Percentiles rank a stretch among this genome's conserved stretches.
phyloP scores from a whole-genome alignment of 1,139 yeast genomes.

The Chernovozyma sophiae-reginae region DNA sequence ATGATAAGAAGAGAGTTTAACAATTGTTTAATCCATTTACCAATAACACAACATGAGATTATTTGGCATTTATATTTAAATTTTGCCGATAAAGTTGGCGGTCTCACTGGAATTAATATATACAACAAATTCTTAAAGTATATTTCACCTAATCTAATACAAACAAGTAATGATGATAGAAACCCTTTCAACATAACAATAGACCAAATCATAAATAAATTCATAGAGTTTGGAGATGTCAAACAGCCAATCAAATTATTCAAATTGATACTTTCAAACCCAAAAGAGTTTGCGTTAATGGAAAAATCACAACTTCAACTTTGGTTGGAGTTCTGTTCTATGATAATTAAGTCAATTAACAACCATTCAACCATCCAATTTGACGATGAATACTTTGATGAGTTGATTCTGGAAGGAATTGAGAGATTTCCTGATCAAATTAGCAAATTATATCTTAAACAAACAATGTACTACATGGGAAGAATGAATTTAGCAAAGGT shows the following conservation, averaged over 20 bases:
- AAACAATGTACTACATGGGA: slow-evolving; percentile 47
- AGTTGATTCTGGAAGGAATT: slow-evolving; percentile 34
- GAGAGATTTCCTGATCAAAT: slow-evolving; percentile 58
- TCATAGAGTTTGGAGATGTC: slow-evolving; percentile 22
- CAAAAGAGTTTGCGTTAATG: slow-evolving; percentile 12
- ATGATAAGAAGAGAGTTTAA: slow-evolving; percentile 49
- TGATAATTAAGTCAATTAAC: slow-evolving; percentile 23
- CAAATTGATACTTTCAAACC: slow-evolving; percentile 10
- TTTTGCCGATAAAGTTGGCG: slow-evolving; percentile 49
- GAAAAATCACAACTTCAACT: slow-evolving; percentile 19
- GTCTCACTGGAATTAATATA: slow-evolving; percentile 35
- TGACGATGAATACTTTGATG: slow-evolving; percentile 22
- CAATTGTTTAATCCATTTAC: slow-evolving; percentile 46
- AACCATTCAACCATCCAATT: slow-evolving; percentile 4
- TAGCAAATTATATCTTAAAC: slow-evolving; percentile 45
- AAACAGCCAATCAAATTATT: slow-evolving; percentile 15
- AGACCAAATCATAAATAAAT: slow-evolving; percentile 18
- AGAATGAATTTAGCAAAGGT: slow-evolving; percentile 36
- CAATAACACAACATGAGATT: slow-evolving; percentile 48
- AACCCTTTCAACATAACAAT: slow-evolving; percentile 9
- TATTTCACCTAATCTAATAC: slow-evolving; percentile 12
- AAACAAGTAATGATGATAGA: slow-evolving; percentile 2
- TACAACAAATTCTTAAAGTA: slow-evolving; percentile 43
- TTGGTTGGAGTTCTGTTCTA: slow-evolving; percentile 46
- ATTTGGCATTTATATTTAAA: slow-evolving; percentile 60